A percentile compares a stretch with the other conserved stretches of the same genome.
Evolutionary conservation across 805 yeast species (phyloP).

Genomic region (Candida germanica): DNA sequence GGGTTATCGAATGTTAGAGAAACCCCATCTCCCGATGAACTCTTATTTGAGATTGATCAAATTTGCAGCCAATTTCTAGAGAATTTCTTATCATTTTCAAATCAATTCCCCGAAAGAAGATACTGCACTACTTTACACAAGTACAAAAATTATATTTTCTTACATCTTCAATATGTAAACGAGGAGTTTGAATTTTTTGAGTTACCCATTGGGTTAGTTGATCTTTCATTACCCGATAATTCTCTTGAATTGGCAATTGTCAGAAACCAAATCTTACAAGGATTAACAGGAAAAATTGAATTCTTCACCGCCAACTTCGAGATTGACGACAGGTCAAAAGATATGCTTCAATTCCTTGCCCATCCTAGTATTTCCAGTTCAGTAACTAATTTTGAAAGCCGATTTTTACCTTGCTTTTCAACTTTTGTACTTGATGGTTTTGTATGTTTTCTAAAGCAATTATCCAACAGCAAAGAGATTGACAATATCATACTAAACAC

Average conservation of each 20-base stretch:
- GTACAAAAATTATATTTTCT: constrained; percentile 18
- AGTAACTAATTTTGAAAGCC: constrained; percentile 4
- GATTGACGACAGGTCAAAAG: constrained; percentile 16
- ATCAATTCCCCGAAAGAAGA: constrained; percentile 7
- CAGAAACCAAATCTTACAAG: constrained; percentile 14
- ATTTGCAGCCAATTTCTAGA: constrained; percentile 18
- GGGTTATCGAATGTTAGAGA: constrained; percentile 5
- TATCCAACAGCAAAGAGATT: not conserved
- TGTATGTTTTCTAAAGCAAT: constrained; percentile 1
- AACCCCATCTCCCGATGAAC: constrained; percentile 17
- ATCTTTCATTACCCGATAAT: constrained; percentile 8
- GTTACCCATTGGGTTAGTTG: constrained; percentile 20
- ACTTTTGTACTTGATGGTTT: constrained; percentile 11
- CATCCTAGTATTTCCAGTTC: not conserved
- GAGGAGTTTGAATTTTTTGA: constrained; percentile 16
- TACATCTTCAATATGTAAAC: constrained; percentile 19
- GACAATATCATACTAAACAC: not conserved
- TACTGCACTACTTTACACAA: constrained; percentile 20
- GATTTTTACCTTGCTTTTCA: constrained; percentile 18
- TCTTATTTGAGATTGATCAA: constrained; percentile 18
- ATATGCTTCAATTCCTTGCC: constrained; percentile 2
- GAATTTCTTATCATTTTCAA: constrained; percentile 18
- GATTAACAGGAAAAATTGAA: constrained; percentile 15
- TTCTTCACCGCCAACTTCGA: constrained; percentile 21
- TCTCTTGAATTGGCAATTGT: constrained; percentile 15